Conservation (phyloP, 2,329 filamentous ascomycete genomes). For the Fusarium marasasianum region DNA sequence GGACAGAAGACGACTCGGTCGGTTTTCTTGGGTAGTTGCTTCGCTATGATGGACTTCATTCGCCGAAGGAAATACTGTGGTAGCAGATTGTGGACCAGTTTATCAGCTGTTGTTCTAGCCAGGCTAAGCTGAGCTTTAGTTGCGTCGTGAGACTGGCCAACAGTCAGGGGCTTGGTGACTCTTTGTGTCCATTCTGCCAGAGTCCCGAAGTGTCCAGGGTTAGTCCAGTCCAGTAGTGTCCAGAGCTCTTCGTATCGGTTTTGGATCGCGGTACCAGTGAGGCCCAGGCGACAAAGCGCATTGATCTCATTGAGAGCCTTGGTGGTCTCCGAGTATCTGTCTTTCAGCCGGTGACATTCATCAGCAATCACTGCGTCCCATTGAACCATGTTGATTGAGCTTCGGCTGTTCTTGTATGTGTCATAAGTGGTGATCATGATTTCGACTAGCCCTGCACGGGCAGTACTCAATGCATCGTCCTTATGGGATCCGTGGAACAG, state of each 20-base stretch:
- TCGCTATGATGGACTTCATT: slow-evolving; percentile 90
- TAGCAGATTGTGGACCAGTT: slow-evolving; percentile 86
- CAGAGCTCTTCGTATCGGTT: slow-evolving; percentile 98
- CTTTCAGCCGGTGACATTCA: slow-evolving; percentile 92
- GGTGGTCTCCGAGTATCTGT: slow-evolving; percentile 78
- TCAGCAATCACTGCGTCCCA: slow-evolving; percentile 97
- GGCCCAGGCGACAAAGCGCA: slow-evolving; percentile 87
- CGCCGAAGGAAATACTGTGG: slow-evolving; percentile 90
- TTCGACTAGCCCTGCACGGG: slow-evolving; percentile 80
- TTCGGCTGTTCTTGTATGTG: slow-evolving; percentile 83
- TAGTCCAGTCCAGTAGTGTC: slow-evolving; percentile 96
- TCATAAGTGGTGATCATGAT: slow-evolving; percentile 94
- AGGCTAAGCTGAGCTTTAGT: slow-evolving; percentile 83
- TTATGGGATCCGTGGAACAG: slow-evolving; percentile 77
- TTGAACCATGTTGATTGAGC: slow-evolving; percentile 79
- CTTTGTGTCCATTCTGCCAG: slow-evolving; percentile 79
- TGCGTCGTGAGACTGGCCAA: slow-evolving; percentile 93
- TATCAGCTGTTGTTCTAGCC: slow-evolving; percentile 82
- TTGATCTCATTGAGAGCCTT: slow-evolving; percentile 91
- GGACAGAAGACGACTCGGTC: slow-evolving; percentile 96
- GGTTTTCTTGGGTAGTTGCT: slow-evolving; percentile 93
- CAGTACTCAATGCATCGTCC: slow-evolving; percentile 76
- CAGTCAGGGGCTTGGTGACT: slow-evolving; percentile 81
- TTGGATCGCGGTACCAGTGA: slow-evolving; percentile 96
- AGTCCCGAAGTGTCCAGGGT: slow-evolving; percentile 76